Base-by-base conservation (phyloP, 106 monocot genomes). In the Allium sativum region DNA sequence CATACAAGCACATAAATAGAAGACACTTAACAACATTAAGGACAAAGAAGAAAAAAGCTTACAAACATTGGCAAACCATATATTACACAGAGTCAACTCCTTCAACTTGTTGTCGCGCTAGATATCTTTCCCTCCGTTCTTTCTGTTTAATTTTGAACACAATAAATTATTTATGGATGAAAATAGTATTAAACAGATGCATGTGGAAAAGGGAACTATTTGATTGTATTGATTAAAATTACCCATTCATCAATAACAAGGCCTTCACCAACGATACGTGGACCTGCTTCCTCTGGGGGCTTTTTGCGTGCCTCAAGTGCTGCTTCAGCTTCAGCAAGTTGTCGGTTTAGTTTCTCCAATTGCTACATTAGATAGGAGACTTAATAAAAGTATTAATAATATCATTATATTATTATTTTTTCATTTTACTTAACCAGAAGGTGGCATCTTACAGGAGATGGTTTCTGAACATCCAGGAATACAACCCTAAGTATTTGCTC, bases 201-300 rank as follows among this genome's bases (percentile, higher is more conserved):
- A 50, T 58, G 2, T 40, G 9, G 9, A 58, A 45, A 20, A 12
- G 21, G 11, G 44, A 40, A 44, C 4, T 10, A 44, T 22, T 3
- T 12, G 15, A 57, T 10, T 57, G 18, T 42, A 16, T 7, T 15
- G 43, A 18, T 60, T 20, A 40, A 12, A 44, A 20, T 70, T 85
- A 85, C 89, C 89, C 89, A 89, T 81, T 89, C 85, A 62, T 89
- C 89, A 17, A 89, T 89, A 12, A 89, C 84, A 20, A 89, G 84
- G 21, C 89, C 89, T 81, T 89, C 89, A 18, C 89, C 89, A 47
- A 89, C 70, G 55, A 81, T 58, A 18, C 58, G 62, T 0, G 84
- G 85, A 31, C 78, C 84, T 10, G 81, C 9, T 41, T 79, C 85
- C 58, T 89, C 89, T 6, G 81, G 79, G 44, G 89, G 81, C 68